Evolutionary conservation across 1,284 basidiomycete genomes (phyloP).

Genomic region (Pseudozyma hubeiensis): DNA sequence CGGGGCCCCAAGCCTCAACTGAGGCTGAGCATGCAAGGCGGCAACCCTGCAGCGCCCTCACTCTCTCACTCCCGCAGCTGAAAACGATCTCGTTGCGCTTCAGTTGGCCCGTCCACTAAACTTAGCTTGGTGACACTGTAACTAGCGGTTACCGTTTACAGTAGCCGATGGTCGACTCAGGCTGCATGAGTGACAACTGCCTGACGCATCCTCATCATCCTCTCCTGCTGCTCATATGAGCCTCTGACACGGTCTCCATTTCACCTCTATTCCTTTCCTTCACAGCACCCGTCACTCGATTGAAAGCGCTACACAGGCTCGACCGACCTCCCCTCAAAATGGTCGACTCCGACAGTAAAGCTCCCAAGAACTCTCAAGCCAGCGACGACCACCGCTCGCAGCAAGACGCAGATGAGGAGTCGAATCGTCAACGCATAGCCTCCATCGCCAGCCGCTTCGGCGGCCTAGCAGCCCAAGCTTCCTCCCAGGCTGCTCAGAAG

Average conservation of each 20-base stretch:
- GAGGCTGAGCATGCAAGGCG: too few relatives aligned
- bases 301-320: background rate
- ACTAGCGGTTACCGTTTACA: too few relatives aligned
- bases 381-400: conserved; percentile 1
- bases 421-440: conserved; percentile 35
- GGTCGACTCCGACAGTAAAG: conserved; percentile 26
- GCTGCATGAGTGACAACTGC: too few relatives aligned
- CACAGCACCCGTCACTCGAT: background rate
- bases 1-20: background rate
- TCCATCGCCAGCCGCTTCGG: conserved; percentile 44
- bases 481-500: conserved; percentile 27
- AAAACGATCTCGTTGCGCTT: too few relatives aligned
- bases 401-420: conserved; percentile 14
- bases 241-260: too few relatives aligned
- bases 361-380: background rate
- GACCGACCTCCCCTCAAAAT: background rate
- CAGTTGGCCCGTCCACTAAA: too few relatives aligned
- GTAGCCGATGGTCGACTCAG: too few relatives aligned
- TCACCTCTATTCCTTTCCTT: too few relatives aligned
- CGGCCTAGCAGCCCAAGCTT: conserved; percentile 29
- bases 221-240: too few relatives aligned
- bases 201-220: too few relatives aligned
- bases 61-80: too few relatives aligned
- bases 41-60: background rate
- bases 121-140: too few relatives aligned